A percentile compares a stretch with the other conserved stretches of the same genome.
Evolutionary conservation across 495 filamentous ascomycete genomes (phyloP).

Genomic region (Hypoxylon fragiforme): DNA sequence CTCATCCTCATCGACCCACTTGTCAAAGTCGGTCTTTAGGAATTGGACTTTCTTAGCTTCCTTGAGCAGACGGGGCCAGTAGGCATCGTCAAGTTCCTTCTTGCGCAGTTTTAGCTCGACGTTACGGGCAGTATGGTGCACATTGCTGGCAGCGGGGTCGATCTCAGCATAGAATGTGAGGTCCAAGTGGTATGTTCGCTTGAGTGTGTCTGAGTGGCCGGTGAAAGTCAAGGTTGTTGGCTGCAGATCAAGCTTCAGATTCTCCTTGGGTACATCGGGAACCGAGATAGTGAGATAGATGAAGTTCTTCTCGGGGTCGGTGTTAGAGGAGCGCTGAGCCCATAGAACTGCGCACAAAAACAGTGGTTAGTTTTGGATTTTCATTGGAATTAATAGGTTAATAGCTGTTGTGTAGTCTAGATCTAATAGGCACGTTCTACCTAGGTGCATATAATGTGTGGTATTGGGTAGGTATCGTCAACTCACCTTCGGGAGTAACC

Average conservation of each 20-base stretch:
- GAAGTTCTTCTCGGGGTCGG: slow-evolving; percentile 83
- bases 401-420: too few species aligned
- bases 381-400: not conserved
- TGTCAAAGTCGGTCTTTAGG: slow-evolving; percentile 98
- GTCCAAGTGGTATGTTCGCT: slow-evolving; percentile 81
- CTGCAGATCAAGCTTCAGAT: slow-evolving; percentile 78
- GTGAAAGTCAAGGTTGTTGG: slow-evolving; percentile 76
- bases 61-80: slow-evolving; percentile 94
- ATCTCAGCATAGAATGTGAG: slow-evolving; percentile 94
- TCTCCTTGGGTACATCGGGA: slow-evolving; percentile 70
- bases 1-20: slow-evolving; percentile 99
- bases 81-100: slow-evolving; percentile 90
- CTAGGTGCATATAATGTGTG: too few species aligned
- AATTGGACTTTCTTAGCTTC: slow-evolving; percentile 87
- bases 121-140: slow-evolving; percentile 79
- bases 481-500: slow-evolving; percentile 40
- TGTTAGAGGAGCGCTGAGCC: slow-evolving; percentile 89
- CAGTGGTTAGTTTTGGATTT: slow-evolving; percentile 20
- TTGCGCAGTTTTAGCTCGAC: slow-evolving; percentile 90
- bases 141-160: slow-evolving; percentile 77
- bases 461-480: too few species aligned
- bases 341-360: slow-evolving; percentile 70
- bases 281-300: slow-evolving; percentile 89
- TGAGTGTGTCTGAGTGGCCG: slow-evolving; percentile 74
- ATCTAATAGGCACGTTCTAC: too few species aligned